A percentile compares a stretch with the other conserved stretches of the same genome.
Evolutionary conservation across 495 filamentous ascomycete genomes (phyloP).

Genomic region (Neurospora terricola): DNA sequence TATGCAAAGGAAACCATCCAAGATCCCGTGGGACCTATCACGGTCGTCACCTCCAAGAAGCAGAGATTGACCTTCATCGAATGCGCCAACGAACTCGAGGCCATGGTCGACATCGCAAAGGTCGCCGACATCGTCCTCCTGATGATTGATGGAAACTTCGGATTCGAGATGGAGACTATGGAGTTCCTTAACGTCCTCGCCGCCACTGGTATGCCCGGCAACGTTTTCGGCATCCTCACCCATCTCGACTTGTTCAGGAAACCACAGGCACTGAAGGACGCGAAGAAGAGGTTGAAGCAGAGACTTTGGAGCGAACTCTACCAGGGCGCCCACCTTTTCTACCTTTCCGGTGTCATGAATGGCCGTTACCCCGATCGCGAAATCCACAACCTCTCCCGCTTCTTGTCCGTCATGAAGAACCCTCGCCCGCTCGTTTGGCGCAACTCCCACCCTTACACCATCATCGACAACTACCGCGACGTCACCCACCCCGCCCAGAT

Average conservation of each 20-base stretch:
- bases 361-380: slow-evolving; percentile 94
- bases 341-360: slow-evolving; percentile 89
- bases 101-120: slow-evolving; percentile 92
- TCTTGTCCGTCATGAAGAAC: slow-evolving; percentile 98
- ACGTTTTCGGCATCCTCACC: slow-evolving; percentile 93
- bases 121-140: slow-evolving; percentile 92
- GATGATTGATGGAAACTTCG: slow-evolving; percentile 97
- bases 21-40: slow-evolving; percentile 82
- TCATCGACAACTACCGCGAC: slow-evolving; percentile 90
- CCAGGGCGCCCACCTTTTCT: slow-evolving; percentile 93
- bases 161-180: slow-evolving; percentile 99
- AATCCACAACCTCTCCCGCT: slow-evolving; percentile 87
- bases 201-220: slow-evolving; percentile 90
- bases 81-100: slow-evolving; percentile 88
- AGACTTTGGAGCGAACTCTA: slow-evolving; percentile 95
- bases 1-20: slow-evolving; percentile 94
- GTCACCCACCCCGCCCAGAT: slow-evolving; percentile 85
- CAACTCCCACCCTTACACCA: slow-evolving; percentile 85
- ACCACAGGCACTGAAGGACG: slow-evolving; percentile 74
- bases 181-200: slow-evolving; percentile 90
- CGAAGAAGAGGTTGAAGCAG: slow-evolving; percentile 93
- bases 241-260: slow-evolving; percentile 94
- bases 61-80: slow-evolving; percentile 91
- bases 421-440: slow-evolving; percentile 93
- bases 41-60: slow-evolving; percentile 87